These are phyloP conservation scores for Panus rudis DNA, from an alignment of 768 basidiomycete genomes.

Conservation along the genomic window DNA sequence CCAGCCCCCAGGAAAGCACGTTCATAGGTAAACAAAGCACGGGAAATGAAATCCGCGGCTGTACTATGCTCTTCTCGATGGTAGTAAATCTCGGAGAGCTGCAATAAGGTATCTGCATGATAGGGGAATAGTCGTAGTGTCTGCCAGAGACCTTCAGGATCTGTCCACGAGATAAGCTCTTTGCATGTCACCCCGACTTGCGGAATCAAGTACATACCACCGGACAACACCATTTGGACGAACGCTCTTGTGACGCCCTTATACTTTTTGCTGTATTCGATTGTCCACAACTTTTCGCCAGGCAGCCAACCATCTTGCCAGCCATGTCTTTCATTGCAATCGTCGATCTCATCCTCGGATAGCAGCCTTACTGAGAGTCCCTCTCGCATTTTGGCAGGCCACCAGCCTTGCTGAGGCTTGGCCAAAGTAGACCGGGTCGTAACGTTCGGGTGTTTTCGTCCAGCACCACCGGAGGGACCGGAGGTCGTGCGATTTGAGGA, in stretches of 20 bases:
- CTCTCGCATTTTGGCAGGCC: slow-evolving; percentile 58
- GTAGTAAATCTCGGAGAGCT: slow-evolving; percentile 76
- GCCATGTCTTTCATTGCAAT: slow-evolving; percentile 32
- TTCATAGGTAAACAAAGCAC: slow-evolving; percentile 92
- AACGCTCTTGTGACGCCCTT: slow-evolving; percentile 76
- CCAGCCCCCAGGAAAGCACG: slow-evolving; percentile 69
- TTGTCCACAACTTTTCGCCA: slow-evolving; percentile 84
- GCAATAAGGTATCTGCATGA: slow-evolving; percentile 89
- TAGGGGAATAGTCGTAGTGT: slow-evolving; percentile 76
- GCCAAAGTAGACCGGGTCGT: slow-evolving; percentile 65
- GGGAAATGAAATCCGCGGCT: slow-evolving; percentile 83
- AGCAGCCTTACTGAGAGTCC: slow-evolving; percentile 64
- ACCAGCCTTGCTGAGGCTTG: slow-evolving; percentile 71
- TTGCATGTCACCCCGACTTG: not conserved
- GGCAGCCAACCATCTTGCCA: slow-evolving; percentile 29
- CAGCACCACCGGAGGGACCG: slow-evolving; percentile 26
- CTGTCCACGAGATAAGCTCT: slow-evolving; percentile 26
- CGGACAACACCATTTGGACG: slow-evolving; percentile 71
- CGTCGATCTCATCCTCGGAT: slow-evolving; percentile 44
- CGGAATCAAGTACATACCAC: slow-evolving; percentile 63
- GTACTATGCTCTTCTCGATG: slow-evolving; percentile 86
- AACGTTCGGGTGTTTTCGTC: slow-evolving; percentile 37
- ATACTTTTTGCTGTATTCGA: slow-evolving; percentile 81
- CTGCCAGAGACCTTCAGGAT: slow-evolving; percentile 72
- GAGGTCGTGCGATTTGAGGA: slow-evolving; percentile 44